These are phyloP conservation scores for Geotrichum fermentans DNA, from an alignment of 1,139 yeast species.

Conservation along the genomic window DNA sequence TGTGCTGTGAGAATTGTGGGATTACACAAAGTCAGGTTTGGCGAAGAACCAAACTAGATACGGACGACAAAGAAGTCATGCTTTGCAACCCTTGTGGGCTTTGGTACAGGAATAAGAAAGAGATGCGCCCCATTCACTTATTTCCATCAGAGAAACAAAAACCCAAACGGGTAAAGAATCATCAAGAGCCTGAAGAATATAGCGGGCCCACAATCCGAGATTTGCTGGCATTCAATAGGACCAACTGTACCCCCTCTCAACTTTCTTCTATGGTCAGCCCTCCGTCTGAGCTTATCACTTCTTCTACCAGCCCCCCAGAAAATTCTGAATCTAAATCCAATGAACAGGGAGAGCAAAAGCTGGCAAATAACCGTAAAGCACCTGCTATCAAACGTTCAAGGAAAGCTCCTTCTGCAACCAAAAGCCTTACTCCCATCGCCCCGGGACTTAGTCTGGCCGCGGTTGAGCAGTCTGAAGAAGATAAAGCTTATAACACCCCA, in stretches of 20 bases:
- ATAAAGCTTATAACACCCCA: too few species aligned
- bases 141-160: neutral
- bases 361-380: neutral
- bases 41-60: slow-evolving; percentile 29
- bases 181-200: neutral
- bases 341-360: neutral
- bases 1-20: slow-evolving; percentile 40
- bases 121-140: slow-evolving; percentile 33
- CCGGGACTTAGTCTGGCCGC: too few species aligned
- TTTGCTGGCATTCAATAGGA: slow-evolving; percentile 11
- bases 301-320: slow-evolving; percentile 1
- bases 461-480: too few species aligned
- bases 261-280: neutral
- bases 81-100: slow-evolving; percentile 41
- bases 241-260: neutral
- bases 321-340: neutral
- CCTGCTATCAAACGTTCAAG: neutral
- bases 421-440: too few species aligned
- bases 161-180: neutral
- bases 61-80: slow-evolving; percentile 19
- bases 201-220: slow-evolving; percentile 13
- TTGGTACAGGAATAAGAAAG: slow-evolving; percentile 32
- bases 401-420: too few species aligned
- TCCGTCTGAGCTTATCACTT: neutral
- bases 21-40: slow-evolving; percentile 36